Conservation (phyloP, 768 basidiomycete species). For the Sarcodon aspratus region DNA sequence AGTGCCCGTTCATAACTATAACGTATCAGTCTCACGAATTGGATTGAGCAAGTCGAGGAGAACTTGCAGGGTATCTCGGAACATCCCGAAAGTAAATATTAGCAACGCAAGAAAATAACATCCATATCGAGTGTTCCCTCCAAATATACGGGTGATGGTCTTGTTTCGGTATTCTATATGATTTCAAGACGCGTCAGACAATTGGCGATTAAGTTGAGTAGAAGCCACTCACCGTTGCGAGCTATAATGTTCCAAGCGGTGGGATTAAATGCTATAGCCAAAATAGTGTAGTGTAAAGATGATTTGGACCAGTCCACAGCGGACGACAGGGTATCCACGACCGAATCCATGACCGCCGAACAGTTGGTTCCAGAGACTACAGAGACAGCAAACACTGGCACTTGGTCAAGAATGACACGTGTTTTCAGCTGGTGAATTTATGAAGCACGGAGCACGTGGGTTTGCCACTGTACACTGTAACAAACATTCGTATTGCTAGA, state of each 20-base stretch:
- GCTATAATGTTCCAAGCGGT: conserved; percentile 95
- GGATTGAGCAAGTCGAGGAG: neutral
- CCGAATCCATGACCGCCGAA: neutral
- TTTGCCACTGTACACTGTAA: too few species aligned
- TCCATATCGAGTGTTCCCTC: conserved; percentile 60
- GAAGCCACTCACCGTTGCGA: conserved; percentile 57
- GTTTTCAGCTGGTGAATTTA: too few species aligned
- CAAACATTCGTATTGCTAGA: too few species aligned
- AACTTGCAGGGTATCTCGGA: conserved; percentile 77
- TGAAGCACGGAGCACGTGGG: too few species aligned
- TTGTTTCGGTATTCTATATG: conserved; percentile 70
- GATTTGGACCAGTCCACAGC: conserved; percentile 49
- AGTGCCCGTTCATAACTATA: conserved; percentile 69
- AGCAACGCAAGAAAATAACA: conserved; percentile 80
- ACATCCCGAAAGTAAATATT: conserved; percentile 78
- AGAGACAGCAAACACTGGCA: too few species aligned
- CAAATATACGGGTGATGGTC: conserved; percentile 75
- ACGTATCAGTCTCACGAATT: neutral
- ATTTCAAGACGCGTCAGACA: neutral
- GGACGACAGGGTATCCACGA: conserved; percentile 18
- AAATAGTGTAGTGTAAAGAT: conserved; percentile 56
- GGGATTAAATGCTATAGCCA: conserved; percentile 81
- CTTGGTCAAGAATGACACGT: too few species aligned
- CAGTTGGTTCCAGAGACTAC: too few species aligned
- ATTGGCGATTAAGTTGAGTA: neutral